Evolutionary conservation across 768 basidiomycete genomes (phyloP).

Genomic region (Gyrodon lividus): DNA sequence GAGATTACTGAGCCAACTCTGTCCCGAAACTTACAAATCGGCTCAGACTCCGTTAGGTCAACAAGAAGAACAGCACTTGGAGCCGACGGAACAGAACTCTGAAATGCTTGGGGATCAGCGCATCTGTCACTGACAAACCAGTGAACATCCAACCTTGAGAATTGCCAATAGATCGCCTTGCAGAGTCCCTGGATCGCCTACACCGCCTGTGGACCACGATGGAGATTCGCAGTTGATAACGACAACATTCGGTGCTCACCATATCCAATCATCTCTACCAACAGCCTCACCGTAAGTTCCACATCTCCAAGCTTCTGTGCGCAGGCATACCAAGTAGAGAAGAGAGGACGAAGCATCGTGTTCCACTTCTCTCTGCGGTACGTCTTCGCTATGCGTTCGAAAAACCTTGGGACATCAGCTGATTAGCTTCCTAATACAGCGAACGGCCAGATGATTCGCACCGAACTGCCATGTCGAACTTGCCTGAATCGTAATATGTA

Average conservation of each 20-base stretch:
- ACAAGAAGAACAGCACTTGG: slow-evolving; percentile 57
- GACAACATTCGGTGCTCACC: slow-evolving; percentile 41
- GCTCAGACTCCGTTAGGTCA: slow-evolving; percentile 60
- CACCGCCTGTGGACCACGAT: slow-evolving; percentile 34
- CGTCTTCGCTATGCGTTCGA: slow-evolving; percentile 86
- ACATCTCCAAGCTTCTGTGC: slow-evolving; percentile 76
- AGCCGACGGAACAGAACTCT: slow-evolving; percentile 72
- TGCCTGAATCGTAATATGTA: slow-evolving; percentile 75
- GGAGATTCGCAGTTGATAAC: neutral
- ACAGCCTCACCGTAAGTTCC: slow-evolving; percentile 69
- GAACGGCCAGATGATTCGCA: slow-evolving; percentile 31
- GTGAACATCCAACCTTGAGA: slow-evolving; percentile 51
- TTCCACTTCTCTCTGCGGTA: slow-evolving; percentile 88
- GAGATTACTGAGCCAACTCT: slow-evolving; percentile 3
- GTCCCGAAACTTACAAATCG: slow-evolving; percentile 53
- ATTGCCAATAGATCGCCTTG: slow-evolving; percentile 75
- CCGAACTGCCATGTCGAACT: slow-evolving; percentile 88
- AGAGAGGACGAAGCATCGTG: slow-evolving; percentile 67
- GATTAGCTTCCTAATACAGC: neutral
- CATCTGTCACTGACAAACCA: neutral
- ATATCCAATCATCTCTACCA: slow-evolving; percentile 81
- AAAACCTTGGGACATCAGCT: slow-evolving; percentile 59
- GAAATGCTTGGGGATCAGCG: slow-evolving; percentile 2
- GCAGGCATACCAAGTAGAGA: slow-evolving; percentile 80
- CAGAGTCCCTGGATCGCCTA: slow-evolving; percentile 48